Evolutionary conservation across 129 eudicot genomes (phyloP), one percentile per base, ranked within the genome.

Genomic region (Scalesia atractyloides): DNA sequence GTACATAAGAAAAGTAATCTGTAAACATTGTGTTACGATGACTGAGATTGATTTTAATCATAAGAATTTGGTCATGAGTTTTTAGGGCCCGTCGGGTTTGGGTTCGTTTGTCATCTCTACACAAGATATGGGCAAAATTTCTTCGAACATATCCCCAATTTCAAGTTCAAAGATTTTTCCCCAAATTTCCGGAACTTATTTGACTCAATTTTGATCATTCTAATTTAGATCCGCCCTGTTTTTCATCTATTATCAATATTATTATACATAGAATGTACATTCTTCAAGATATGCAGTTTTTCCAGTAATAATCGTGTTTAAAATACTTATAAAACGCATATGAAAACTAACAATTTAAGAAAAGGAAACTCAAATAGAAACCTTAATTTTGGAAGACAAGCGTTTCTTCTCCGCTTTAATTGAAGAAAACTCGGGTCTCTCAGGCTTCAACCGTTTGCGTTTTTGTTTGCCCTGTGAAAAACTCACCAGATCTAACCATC

Each of bases 381-480:
- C 80, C 74, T 77, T 82, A 18, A 73, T 64, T 81, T 76, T 81
- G 7, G 80, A 75, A 72, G 61, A 43, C 37, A 72, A 26, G 17
- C 72, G 82, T 44, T 74, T 82, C 66, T 58, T 82, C 79, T 63
- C 81, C 47, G 54, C 68, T 49, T 78, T 70, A 16, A 18, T 20
- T 8, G 18, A 15, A 56, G 69, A 53, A 5, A 56, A 51, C 2
- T 61, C 44, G 3, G 9, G 16, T 20, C 39, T 70, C 5, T 49
- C 67, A 51, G 63, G 72, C 82, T 60, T 57, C 57, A 66, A 84
- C 56, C 74, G 81, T 82, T 64, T 84, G 37, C 86, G 66, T 59
- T 64, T 84, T 26, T 83, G 66, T 59, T 84, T 84, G 64, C 64
- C 83, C 96, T 86, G 77, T 17, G 63, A 80, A 16, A 37, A 36